These are phyloP conservation scores for Haplosporangium sp. DNA, from an alignment of 371 early-diverging fungal genomes.

Conservation along the genomic window DNA sequence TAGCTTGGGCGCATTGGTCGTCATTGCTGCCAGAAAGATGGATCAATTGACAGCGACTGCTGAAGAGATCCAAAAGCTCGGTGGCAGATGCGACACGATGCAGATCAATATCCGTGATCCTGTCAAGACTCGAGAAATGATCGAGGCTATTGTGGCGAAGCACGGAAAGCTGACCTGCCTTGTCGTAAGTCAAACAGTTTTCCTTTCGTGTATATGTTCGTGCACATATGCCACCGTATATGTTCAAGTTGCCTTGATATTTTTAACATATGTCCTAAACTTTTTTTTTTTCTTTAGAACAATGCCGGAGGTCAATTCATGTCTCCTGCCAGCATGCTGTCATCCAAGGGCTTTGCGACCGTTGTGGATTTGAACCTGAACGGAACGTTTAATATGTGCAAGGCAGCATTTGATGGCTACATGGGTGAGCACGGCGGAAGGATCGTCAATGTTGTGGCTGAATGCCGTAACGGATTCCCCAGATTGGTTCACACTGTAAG, in stretches of 20 bases:
- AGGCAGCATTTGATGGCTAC: conserved; percentile 54
- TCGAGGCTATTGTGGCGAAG: conserved; percentile 53
- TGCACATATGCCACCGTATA: background rate
- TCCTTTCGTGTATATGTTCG: background rate
- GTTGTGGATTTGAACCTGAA: conserved; percentile 66
- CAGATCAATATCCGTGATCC: conserved; percentile 60
- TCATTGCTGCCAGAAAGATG: conserved; percentile 59
- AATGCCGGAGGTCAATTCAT: conserved; percentile 66
- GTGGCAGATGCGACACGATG: conserved; percentile 54
- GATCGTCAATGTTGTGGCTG: conserved; percentile 65
- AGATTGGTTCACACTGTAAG: conserved; percentile 53
- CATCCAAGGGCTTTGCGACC: conserved; percentile 59
- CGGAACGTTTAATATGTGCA: conserved; percentile 62
- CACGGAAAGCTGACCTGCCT: conserved; percentile 57
- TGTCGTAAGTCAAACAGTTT: conserved; percentile 42
- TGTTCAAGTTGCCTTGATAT: background rate
- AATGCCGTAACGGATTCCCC: conserved; percentile 59
- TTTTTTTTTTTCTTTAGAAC: conserved; percentile 39
- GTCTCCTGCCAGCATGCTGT: conserved; percentile 55
- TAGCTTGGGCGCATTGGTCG: conserved; percentile 63
- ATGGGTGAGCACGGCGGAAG: conserved; percentile 62
- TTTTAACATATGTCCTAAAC: background rate
- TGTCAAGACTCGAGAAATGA: conserved; percentile 36
- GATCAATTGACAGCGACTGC: conserved; percentile 53
- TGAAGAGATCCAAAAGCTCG: conserved; percentile 55